Evolutionary conservation across 208 protist genomes (phyloP), one percentile per base, ranked within the genome.

Genomic region (Wallacemonas sp.): DNA sequence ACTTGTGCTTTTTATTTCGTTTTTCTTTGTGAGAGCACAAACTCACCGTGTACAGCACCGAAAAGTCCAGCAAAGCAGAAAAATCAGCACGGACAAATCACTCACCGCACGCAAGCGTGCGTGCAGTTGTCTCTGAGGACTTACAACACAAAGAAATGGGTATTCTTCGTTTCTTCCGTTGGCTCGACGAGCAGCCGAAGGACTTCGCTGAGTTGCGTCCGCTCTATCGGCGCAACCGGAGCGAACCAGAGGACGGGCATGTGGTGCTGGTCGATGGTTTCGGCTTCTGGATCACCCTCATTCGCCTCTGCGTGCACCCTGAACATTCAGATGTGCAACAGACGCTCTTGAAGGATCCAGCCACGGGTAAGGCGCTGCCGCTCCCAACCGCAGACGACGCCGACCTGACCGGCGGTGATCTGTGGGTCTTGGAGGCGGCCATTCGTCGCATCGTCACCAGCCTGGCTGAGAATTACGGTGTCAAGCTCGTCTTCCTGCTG

Each of bases 241-340:
- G 50, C 21, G 50, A 57, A 32, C 30, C 50, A 10, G 50, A 57
- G 38, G 50, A 57, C 19, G 50, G 50, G 17, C 46, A 58, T 46
- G 53, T 54, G 15, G 41, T 69, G 2, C 39, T 69, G 36, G 64
- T 69, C 24, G 64, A 69, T 36, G 64, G 52, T 22, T 69, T 63
- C 39, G 64, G 64, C 13, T 54, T 69, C 44, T 39, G 52, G 36
- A 69, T 69, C 21, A 34, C 21, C 9, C 64, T 69, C n/a, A 54
- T 55, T 30, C 54, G 53, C 39, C 30, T 3, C 39, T 39, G 27
- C 41, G 45, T 55, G 39, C 64, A 62, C 41, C 53, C 64, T 1
- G 30, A 52, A 15, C 22, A 63, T 4, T n/a, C 58, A 10, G 58
- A 46, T 27, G 41, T 27, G 3, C 33, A 46, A 24, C 24, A 53